A percentile compares a stretch with the other conserved stretches of the same genome.
Conservation (phyloP, 2,329 filamentous ascomycete species). For the Cercospora nicotianae region DNA sequence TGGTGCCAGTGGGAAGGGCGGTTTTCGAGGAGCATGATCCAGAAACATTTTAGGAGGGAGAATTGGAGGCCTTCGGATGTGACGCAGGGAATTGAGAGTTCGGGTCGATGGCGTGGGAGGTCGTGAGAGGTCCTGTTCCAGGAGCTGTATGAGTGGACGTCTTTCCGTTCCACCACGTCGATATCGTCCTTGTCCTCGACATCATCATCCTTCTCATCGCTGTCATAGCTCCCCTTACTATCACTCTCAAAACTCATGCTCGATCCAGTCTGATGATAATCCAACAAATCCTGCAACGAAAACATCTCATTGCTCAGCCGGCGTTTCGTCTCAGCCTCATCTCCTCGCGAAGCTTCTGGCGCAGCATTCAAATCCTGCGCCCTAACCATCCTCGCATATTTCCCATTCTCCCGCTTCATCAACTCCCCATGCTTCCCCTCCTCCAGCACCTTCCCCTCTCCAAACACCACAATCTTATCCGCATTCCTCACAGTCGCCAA, state of each 20-base stretch:
- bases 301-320: background rate
- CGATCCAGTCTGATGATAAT: background rate
- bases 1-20: background rate
- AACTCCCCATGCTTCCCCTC: slow-evolving; percentile 38
- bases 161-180: background rate
- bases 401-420: background rate
- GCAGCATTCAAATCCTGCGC: background rate
- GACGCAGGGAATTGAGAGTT: background rate
- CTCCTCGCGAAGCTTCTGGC: background rate
- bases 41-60: background rate
- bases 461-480: slow-evolving; percentile 48
- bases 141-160: background rate
- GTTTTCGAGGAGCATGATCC: background rate
- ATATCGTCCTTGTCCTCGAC: background rate
- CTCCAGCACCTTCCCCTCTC: slow-evolving; percentile 46
- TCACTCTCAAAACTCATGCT: background rate
- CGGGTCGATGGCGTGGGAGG: background rate
- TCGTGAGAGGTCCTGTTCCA: background rate
- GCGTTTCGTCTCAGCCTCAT: slow-evolving; percentile 17
- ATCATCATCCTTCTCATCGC: background rate
- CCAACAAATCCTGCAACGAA: background rate
- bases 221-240: background rate
- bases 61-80: background rate
- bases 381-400: slow-evolving; percentile 9
- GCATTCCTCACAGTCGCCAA: slow-evolving; percentile 46